Evolutionary conservation across 306 rosid genomes (phyloP).

Genomic region (Fagus sylvatica): DNA sequence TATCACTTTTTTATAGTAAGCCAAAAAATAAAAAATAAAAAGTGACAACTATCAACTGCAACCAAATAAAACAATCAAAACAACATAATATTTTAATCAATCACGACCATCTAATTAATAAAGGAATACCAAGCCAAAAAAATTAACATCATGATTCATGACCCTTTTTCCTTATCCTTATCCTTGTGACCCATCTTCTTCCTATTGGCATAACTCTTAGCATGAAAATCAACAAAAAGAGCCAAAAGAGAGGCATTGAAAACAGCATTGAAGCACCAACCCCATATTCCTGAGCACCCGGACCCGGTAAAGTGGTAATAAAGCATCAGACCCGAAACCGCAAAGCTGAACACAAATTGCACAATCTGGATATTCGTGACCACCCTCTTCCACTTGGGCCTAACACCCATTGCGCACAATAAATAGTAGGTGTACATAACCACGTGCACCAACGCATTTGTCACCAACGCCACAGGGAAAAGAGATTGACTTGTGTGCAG

Average conservation of each 20-base stretch:
- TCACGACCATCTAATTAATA: not conserved
- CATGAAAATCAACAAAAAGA: slow-evolving; percentile 70
- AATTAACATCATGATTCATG: not conserved
- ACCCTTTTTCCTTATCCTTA: not conserved
- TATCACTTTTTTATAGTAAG: too few relatives aligned
- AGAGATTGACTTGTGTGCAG: slow-evolving; percentile 67
- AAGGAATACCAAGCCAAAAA: not conserved
- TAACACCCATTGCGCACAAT: slow-evolving; percentile 47
- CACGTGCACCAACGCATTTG: slow-evolving; percentile 79
- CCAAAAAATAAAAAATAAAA: too few relatives aligned
- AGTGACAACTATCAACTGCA: too few relatives aligned
- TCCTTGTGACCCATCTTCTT: slow-evolving; percentile 7
- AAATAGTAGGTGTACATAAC: slow-evolving; percentile 84
- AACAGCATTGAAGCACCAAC: slow-evolving; percentile 78
- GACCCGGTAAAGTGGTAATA: slow-evolving; percentile 49
- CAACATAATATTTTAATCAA: too few relatives aligned
- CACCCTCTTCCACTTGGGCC: slow-evolving; percentile 77
- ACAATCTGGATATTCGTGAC: slow-evolving; percentile 80
- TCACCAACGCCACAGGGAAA: slow-evolving; percentile 73
- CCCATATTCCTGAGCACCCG: slow-evolving; percentile 73
- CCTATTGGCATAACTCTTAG: slow-evolving; percentile 49
- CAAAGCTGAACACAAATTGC: slow-evolving; percentile 78
- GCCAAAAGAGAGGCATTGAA: slow-evolving; percentile 76
- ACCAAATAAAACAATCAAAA: too few relatives aligned
- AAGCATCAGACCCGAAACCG: slow-evolving; percentile 59